Base-by-base conservation (phyloP, 1,284 basidiomycete species). In the Psilocybe mexicana region DNA sequence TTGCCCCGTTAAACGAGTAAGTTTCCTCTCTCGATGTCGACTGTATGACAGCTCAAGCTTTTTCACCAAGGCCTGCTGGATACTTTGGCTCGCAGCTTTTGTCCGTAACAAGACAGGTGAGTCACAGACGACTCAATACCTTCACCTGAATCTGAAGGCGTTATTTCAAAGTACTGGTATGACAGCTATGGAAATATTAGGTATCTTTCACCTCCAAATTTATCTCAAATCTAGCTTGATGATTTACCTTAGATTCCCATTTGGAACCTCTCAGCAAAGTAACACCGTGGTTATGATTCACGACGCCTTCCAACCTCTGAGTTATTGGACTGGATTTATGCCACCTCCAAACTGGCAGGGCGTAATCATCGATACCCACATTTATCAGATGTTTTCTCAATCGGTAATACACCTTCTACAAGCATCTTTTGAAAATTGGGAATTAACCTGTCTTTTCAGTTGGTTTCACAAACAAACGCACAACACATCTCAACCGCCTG, bases 351-450 rank as follows among this genome's bases (percentile, higher is more conserved):
- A 73, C n/a, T 86, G 65, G 72, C 78, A 79, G 60, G 86, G 85
- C 36, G 93, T 96, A 26, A 82, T 88, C 25, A 81, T 97, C 74
- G 95, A 97, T 73, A 92, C 85, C 33, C 90, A 91, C 66, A 83
- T 87, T 57, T 92, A 94, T 71, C 90, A 93, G 67, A 84, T 94
- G 70, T 95, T 95, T 76, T 83, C 80, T 33, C 69, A 83, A 52
- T 72, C 74, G 25, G 87, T 86, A 61, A 65, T 83, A 64, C 35
- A 8, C 8, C 8, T 48, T 35, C 30, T 23, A 47, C 7, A 6
- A 28, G 8, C 23, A n/a, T 47, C n/a, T 7, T 4, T 4, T 26
- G 43, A 1, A 25, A 56, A 44, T 45, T n/a, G 18, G 24, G 38
- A 25, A 25, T 10, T 53, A 47, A 24, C 30, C 38, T 24, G 10